A percentile compares a stretch with the other conserved stretches of the same genome.
phyloP scores from a whole-genome alignment of 352 stramenopile genomes.

The Saprolegnia parasitica region DNA sequence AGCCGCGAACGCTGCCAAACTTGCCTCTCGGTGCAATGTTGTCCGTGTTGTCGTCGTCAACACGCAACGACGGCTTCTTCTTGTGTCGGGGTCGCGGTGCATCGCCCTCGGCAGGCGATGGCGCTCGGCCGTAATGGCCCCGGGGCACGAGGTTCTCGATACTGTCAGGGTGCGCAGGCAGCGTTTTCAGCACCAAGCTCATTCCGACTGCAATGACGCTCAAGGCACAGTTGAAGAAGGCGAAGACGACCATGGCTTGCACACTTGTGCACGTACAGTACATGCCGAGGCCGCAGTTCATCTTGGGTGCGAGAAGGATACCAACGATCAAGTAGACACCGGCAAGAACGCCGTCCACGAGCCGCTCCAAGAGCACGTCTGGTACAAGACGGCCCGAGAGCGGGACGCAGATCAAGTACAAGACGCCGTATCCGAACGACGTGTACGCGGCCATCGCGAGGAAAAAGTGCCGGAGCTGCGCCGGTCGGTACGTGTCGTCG shows the following conservation, averaged over 20 bases:
- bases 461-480: conserved; percentile 18
- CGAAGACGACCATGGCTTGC: conserved; percentile 20
- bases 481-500: conserved; percentile 6
- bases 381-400: neutral
- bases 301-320: conserved; percentile 12
- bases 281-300: conserved; percentile 6
- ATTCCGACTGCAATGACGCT: conserved; percentile 8
- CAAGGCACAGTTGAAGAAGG: conserved; percentile 19
- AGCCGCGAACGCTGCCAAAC: conserved; percentile 13
- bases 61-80: neutral
- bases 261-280: conserved; percentile 23
- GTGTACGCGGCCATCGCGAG: conserved; percentile 21
- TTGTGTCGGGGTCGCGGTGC: neutral
- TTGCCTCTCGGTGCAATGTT: conserved; percentile 15
- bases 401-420: conserved; percentile 13
- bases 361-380: conserved; percentile 22
- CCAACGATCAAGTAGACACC: conserved; percentile 10
- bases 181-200: conserved; percentile 14
- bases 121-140: conserved; percentile 7
- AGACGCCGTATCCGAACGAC: conserved; percentile 5
- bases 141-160: conserved; percentile 27
- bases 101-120: neutral
- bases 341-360: conserved; percentile 2
- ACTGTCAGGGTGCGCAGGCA: conserved; percentile 13
- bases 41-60: neutral